Conservation (phyloP, 164 flowering plant genomes). For the Aristolochia fimbriata region DNA sequence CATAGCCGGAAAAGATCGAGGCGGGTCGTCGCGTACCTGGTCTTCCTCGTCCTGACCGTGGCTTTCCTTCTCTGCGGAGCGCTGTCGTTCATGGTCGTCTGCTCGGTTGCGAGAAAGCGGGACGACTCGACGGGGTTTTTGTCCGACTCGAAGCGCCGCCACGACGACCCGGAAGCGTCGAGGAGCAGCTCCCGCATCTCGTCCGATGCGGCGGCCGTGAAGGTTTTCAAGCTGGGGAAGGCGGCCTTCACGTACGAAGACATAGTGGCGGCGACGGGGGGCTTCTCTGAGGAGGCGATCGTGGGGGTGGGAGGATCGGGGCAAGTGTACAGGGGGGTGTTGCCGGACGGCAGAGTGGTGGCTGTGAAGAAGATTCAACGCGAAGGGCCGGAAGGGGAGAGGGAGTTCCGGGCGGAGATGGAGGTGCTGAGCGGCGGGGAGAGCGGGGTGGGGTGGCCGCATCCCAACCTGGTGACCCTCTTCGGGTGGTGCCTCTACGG, state of each 20-base stretch:
- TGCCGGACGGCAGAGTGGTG: slow-evolving; percentile 75
- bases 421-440: slow-evolving; percentile 53
- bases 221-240: slow-evolving; percentile 61
- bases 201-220: slow-evolving; percentile 22
- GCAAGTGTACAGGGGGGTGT: slow-evolving; percentile 56
- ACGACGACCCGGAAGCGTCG: no score
- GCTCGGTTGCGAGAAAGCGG: slow-evolving; percentile 1
- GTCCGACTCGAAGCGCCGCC: slow-evolving; percentile 21
- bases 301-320: slow-evolving; percentile 83
- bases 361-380: slow-evolving; percentile 82
- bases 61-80: slow-evolving; percentile 31
- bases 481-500: slow-evolving; percentile 89
- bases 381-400: slow-evolving; percentile 76
- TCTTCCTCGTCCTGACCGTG: slow-evolving; percentile 23
- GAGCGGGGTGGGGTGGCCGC: slow-evolving; percentile 56
- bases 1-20: slow-evolving; percentile 1
- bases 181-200: no score
- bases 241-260: slow-evolving; percentile 63
- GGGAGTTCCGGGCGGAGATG: slow-evolving; percentile 82
- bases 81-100: slow-evolving; percentile 6
- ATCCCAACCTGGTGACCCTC: slow-evolving; percentile 75
- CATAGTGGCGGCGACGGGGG: slow-evolving; percentile 56
- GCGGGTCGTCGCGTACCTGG: slow-evolving; percentile 14
- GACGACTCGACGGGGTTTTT: slow-evolving; percentile 13
- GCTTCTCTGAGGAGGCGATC: slow-evolving; percentile 53